phyloP scores from a whole-genome alignment of 2,329 filamentous ascomycete species.

The Fusarium torreyae region DNA sequence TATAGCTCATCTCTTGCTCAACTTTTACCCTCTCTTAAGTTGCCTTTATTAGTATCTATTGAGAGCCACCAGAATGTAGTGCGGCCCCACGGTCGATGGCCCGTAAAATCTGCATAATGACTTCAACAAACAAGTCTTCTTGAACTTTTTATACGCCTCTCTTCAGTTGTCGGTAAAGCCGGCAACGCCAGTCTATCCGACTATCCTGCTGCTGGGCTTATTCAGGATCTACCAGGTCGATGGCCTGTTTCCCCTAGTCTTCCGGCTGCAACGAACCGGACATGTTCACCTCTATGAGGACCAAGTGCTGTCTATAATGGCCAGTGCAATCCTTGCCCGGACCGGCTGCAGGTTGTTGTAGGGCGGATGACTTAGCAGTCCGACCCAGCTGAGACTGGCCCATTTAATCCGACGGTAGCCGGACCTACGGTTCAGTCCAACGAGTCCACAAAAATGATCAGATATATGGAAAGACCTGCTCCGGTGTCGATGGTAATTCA shows the following conservation, averaged over 20 bases:
- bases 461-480: too few species aligned
- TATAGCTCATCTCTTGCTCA: not conserved
- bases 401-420: too few species aligned
- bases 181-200: not conserved
- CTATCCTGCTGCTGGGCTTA: not conserved
- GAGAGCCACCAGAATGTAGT: not conserved
- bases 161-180: not conserved
- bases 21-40: not conserved
- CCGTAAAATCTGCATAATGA: not conserved
- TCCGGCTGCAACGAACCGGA: not conserved
- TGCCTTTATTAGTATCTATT: not conserved
- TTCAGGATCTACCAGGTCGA: not conserved
- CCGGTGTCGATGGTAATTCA: not conserved
- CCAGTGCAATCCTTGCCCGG: not conserved
- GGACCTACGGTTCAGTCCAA: too few species aligned
- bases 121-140: not conserved
- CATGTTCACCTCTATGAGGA: not conserved
- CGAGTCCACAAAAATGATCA: too few species aligned
- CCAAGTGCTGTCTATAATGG: not conserved
- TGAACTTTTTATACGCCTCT: not conserved
- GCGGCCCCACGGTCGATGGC: not conserved
- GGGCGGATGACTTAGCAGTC: too few species aligned
- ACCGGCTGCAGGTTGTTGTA: not conserved
- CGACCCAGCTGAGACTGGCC: too few species aligned
- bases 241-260: not conserved